phyloP scores from a whole-genome alignment of 129 eudicot genomes.

The Artemisia annua region DNA sequence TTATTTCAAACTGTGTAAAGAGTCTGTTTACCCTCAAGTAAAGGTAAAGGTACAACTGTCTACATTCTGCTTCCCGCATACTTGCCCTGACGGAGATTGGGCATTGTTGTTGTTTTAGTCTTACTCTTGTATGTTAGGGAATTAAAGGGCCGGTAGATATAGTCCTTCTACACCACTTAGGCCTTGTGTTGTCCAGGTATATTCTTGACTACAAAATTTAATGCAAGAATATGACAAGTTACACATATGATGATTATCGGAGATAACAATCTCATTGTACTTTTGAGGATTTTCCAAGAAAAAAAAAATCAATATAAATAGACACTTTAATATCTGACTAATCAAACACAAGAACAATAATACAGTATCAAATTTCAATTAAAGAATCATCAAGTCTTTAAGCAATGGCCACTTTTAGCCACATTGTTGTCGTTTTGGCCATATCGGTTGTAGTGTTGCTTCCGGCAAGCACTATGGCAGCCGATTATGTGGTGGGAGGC shows the following conservation, averaged over 20 bases:
- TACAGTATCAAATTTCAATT: constrained; percentile 2
- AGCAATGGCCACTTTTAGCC: constrained; percentile 30
- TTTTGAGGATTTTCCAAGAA: constrained; percentile 26
- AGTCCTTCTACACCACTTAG: not conserved
- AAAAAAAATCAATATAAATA: constrained; percentile 22
- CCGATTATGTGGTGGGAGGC: constrained; percentile 40
- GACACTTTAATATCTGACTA: not conserved
- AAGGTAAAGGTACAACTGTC: too few relatives aligned
- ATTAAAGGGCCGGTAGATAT: too few relatives aligned
- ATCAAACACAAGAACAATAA: constrained; percentile 3
- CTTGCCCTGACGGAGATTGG: too few relatives aligned
- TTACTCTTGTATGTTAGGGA: too few relatives aligned
- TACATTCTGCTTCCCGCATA: too few relatives aligned
- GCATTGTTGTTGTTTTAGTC: too few relatives aligned
- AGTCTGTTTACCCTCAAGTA: too few relatives aligned
- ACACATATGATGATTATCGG: constrained; percentile 16
- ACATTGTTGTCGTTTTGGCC: constrained; percentile 19
- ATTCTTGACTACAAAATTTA: constrained; percentile 10
- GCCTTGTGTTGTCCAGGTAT: constrained; percentile 5
- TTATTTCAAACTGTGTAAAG: too few relatives aligned
- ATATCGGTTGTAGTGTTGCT: constrained; percentile 18
- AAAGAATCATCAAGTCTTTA: not conserved
- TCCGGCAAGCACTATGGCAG: constrained; percentile 31
- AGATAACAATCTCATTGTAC: constrained; percentile 23
- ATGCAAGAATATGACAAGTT: constrained; percentile 1